Conservation (phyloP, 1,284 basidiomycete species). For the Naganishia albida region DNA sequence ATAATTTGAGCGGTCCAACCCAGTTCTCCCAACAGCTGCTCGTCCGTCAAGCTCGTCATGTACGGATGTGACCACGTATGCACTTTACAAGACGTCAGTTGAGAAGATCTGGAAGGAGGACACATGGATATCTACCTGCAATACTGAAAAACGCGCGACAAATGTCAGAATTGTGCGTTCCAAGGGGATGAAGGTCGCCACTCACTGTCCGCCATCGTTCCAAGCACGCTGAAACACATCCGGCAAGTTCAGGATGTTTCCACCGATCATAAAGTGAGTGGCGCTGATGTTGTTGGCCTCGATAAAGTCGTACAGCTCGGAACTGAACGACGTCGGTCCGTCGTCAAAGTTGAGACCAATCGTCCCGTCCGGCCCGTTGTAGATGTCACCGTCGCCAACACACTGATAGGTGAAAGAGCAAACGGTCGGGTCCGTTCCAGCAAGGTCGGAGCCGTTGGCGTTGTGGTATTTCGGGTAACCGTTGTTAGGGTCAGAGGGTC, state of each 20-base stretch:
- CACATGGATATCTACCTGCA: slow-evolving; percentile 16
- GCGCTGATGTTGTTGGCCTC: slow-evolving; percentile 57
- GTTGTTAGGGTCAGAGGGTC: slow-evolving; percentile 39
- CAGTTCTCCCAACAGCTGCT: slow-evolving; percentile 60
- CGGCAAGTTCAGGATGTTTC: slow-evolving; percentile 43
- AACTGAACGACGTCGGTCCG: slow-evolving; percentile 58
- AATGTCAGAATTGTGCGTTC: neutral
- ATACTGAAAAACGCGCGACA: neutral
- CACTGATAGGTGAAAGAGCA: slow-evolving; percentile 50
- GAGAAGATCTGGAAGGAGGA: slow-evolving; percentile 36
- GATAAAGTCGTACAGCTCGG: slow-evolving; percentile 58
- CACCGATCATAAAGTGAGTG: slow-evolving; percentile 63
- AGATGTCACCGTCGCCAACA: slow-evolving; percentile 41
- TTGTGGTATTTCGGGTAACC: slow-evolving; percentile 41
- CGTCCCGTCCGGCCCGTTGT: slow-evolving; percentile 41
- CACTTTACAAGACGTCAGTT: slow-evolving; percentile 37
- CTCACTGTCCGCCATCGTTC: slow-evolving; percentile 12
- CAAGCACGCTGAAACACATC: slow-evolving; percentile 32
- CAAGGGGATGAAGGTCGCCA: neutral
- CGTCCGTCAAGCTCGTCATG: slow-evolving; percentile 59
- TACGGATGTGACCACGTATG: slow-evolving; percentile 60
- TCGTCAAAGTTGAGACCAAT: slow-evolving; percentile 55
- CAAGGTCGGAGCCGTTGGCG: slow-evolving; percentile 36
- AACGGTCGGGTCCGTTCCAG: slow-evolving; percentile 40
- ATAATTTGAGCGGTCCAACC: slow-evolving; percentile 56